Base-by-base conservation (phyloP, 768 basidiomycete genomes). In the Serpula lacrymans region DNA sequence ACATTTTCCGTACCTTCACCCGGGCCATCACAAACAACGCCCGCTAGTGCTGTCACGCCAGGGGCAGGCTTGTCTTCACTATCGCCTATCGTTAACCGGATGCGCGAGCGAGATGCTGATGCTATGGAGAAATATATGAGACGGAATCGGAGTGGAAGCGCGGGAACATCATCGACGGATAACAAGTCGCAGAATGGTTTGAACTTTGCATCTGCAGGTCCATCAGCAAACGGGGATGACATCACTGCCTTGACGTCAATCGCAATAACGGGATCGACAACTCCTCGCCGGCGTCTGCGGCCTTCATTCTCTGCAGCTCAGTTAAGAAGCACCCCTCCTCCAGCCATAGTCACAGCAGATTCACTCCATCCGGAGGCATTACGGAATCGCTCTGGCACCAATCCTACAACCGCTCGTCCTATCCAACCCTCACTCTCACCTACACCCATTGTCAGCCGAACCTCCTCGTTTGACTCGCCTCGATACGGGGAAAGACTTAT, bases 61-160 rank as follows among this genome's bases (percentile, higher is more conserved):
- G 68, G 18, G 58, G 68, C 50, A 39, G 46, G 65, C 32, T 43
- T 67, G 14, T 72, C 74, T 30, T 78, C 78, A 17, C 59, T 90
- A 39, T 86, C 89, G 3, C 89, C 88, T 3, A 76, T 92, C 42
- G 85, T 82, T 21, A 83, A 69, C 51, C 84, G 88, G 24, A 82
- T 92, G 72, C 78, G 82, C 50, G 84, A 89, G 63, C 74, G 80
- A 42, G 89, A 92, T 56, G 88, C 88, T 14, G 85, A 84, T 56
- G 90, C 89, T 26, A 88, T 86, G 72, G 88, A 89, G 59, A 87
- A 89, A 53, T 92, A 89, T 57, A 70, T 88, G 58, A 71, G 77
- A 46, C 77, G 89, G 42, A 87, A 86, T 67, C 77, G 89, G 42
- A 91, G 88, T 55, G 88, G 85, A 36, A 88, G 87, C 52, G 80